Evolutionary conservation across 345 rosid species (phyloP), one percentile per base, ranked within the genome.

Genomic region (Xanthoceras sorbifolium): DNA sequence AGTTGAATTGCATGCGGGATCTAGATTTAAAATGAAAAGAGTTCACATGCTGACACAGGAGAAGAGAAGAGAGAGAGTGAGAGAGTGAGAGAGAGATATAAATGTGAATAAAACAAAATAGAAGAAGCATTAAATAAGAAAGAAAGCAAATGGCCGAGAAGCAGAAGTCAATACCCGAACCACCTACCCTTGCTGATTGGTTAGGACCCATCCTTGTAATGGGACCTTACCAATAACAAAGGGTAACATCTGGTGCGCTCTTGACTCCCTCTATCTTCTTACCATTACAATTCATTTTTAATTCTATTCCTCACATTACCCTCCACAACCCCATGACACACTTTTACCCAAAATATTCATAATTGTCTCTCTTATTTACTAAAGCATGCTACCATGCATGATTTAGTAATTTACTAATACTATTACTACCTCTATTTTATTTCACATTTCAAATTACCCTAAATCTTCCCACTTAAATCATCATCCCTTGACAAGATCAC

Each of bases 161-260:
- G 81, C 85, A 77, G 84, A 90, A 94, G 98, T 94, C 97, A 94
- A 93, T 93, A 81, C 98, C 95, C 95, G 97, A 94, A 93, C 98
- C 97, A 93, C 87, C 88, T 0, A 81, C 80, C 90, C 87, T 84
- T 78, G 74, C 84, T 65, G 40, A 28, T 72, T 72, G 75, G 76
- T 80, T 69, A 85, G 81, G 76, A 63, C 79, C 73, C 75, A 22
- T 22, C 25, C 50, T 46, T 23, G 25, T 29, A 26, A n/a, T n/a
- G 11, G 38, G 68, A 71, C 71, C 81, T 74, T 55, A 64, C 77
- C 84, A 61, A 62, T 40, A 61, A 82, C 74, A 83, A 77, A 87
- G 87, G 90, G 84, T 78, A 81, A 64, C 23, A 73, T 75, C 85
- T 90, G 97, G 97, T 92, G 91, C 97, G 98, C 86, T 94, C 97